Base-by-base conservation (phyloP, 768 basidiomycete species). In the Ephemerocybe angulata region DNA sequence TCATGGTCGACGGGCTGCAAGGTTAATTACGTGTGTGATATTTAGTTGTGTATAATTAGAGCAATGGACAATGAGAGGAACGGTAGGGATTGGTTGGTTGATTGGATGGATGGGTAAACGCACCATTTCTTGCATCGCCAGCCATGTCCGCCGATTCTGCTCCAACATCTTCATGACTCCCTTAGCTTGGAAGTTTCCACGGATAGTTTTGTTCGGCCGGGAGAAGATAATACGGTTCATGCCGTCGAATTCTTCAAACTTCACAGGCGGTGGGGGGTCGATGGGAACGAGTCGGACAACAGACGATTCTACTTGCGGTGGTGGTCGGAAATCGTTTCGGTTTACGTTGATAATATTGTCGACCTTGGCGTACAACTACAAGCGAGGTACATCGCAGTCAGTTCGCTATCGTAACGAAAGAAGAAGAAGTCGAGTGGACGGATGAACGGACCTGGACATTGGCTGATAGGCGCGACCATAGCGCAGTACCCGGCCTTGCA, bases 181-280 rank as follows among this genome's bases (percentile, higher is more conserved):
- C 67, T 93, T 96, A 17, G 94, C 94, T 76, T 83, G 83, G 67
- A 99, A 98, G 61, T 86, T 91, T 10, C 87, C 93, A 63, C 93
- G 84, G 0, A 93, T 75, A 6, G 85, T 92, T 73, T 97, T 98
- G 67, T 98, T 98, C 61, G 88, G 81, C 56, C 96, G 75, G 28
- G 85, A 85, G 67, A 98, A 98, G 35, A 97, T 72, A 53, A 98
- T 93, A 41, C 97, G 80, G 44, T 85, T 90, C 59, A 99, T 77
- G 1, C 97, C 97, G 67, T 99, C 97, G 65, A 98, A 98, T 71
- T 99, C 97, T 64, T 95, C 95, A 60, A 98, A 99, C 66, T 86
- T 85, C 57, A 99, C 83, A 0, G 94, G 93, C 1, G 97, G 97
- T 0, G 97, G 97, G 3, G 97, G 97, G 65, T 98, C 93, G 46